These are phyloP conservation scores for Friedmanniomyces simplex DNA, from an alignment of 495 filamentous ascomycete genomes.

Conservation along the genomic window DNA sequence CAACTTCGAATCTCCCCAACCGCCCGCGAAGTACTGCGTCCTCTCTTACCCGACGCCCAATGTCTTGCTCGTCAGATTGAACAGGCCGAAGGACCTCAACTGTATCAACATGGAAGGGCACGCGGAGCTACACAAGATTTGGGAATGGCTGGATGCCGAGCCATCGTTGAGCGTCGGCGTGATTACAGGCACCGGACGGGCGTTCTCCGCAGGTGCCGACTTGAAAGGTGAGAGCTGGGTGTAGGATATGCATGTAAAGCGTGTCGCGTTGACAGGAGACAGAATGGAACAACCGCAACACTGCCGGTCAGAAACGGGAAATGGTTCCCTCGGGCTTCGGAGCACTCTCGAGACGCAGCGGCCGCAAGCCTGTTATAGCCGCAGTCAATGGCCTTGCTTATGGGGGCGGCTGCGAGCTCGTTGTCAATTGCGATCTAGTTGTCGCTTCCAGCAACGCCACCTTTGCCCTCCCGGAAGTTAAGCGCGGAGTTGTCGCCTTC, in stretches of 20 bases:
- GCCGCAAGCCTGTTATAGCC: slow-evolving; percentile 57
- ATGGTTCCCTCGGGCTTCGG: slow-evolving; percentile 24
- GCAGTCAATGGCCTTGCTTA: slow-evolving; percentile 68
- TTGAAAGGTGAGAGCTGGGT: slow-evolving; percentile 33
- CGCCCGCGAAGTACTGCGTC: background rate
- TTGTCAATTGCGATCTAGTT: slow-evolving; percentile 59
- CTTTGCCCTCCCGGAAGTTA: slow-evolving; percentile 59
- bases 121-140: slow-evolving; percentile 41
- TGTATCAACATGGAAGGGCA: slow-evolving; percentile 42
- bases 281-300: background rate
- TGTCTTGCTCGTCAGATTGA: slow-evolving; percentile 47
- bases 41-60: background rate
- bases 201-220: slow-evolving; percentile 51
- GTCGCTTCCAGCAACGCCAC: slow-evolving; percentile 44
- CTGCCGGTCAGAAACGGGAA: slow-evolving; percentile 26
- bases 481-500: slow-evolving; percentile 57
- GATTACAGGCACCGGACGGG: slow-evolving; percentile 43
- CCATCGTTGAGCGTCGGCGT: slow-evolving; percentile 45
- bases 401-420: slow-evolving; percentile 67
- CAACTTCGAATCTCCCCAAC: slow-evolving; percentile 7
- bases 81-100: slow-evolving; percentile 49
- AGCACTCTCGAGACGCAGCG: slow-evolving; percentile 31
- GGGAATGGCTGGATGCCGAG: slow-evolving; percentile 48
- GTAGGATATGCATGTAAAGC: too few species aligned
- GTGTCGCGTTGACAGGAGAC: background rate